Evolutionary conservation across 805 yeast genomes (phyloP).

Genomic region (Phaffomyces thermotolerans): DNA sequence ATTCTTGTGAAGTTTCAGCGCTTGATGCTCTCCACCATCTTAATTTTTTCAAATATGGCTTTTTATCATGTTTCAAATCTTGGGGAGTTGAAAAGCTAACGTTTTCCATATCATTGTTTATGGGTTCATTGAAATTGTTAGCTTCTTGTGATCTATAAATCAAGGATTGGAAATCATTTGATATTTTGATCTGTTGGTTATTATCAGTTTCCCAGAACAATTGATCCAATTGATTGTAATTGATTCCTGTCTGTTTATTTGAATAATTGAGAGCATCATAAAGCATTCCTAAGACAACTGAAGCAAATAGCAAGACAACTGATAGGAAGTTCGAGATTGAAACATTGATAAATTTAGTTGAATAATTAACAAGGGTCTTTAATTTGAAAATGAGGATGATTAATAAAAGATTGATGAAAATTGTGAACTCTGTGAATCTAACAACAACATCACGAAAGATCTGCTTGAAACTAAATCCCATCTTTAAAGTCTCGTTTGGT

Average conservation of each 20-base stretch:
- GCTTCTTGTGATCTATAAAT: background rate
- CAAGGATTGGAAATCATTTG: conserved; percentile 4
- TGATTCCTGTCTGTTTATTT: background rate
- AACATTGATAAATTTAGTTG: background rate
- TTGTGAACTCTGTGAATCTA: background rate
- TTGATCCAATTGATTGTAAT: conserved; percentile 3
- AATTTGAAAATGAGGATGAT: conserved; percentile 3
- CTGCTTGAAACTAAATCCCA: background rate
- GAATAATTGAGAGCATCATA: background rate
- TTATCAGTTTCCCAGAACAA: conserved; percentile 1
- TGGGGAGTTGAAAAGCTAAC: background rate
- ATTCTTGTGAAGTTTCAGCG: background rate
- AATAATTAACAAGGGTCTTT: background rate
- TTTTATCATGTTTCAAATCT: background rate
- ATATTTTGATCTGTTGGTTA: background rate
- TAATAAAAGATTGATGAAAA: conserved; percentile 1
- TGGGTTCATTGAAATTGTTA: too few relatives aligned
- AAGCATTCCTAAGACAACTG: background rate
- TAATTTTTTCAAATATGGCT: background rate
- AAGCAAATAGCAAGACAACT: background rate
- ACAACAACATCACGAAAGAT: background rate
- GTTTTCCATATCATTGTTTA: background rate
- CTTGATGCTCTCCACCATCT: conserved; percentile 6
- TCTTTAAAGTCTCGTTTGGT: too few relatives aligned
- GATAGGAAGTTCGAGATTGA: background rate